These are phyloP conservation scores for Piromyces sp. DNA, from an alignment of 192 early-diverging fungal species.

Conservation along the genomic window DNA sequence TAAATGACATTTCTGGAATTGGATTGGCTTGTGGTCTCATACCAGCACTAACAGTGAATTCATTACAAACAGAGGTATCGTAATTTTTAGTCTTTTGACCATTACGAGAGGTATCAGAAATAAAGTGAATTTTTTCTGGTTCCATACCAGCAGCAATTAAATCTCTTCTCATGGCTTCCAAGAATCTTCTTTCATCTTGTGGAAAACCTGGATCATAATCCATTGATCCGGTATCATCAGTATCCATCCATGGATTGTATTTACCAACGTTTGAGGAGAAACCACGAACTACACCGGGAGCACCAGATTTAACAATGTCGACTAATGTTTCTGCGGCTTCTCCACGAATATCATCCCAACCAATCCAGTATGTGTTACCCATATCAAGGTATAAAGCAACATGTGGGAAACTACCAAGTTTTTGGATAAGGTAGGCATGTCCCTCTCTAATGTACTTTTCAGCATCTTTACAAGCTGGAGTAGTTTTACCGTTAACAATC, in stretches of 20 bases:
- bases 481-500: conserved; percentile 12
- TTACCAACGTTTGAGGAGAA: conserved; percentile 24
- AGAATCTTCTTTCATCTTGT: conserved; percentile 12
- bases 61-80: conserved; percentile 11
- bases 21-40: too few species aligned
- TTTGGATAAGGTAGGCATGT: conserved; percentile 19
- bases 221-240: too few species aligned
- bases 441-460: conserved; percentile 12
- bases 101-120: conserved; percentile 10
- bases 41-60: conserved; percentile 15
- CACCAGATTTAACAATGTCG: conserved; percentile 6
- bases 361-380: conserved; percentile 24
- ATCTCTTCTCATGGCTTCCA: background rate
- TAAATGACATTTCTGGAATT: conserved; percentile 2
- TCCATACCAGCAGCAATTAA: conserved; percentile 2
- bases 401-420: conserved; percentile 13
- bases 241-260: conserved; percentile 22
- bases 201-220: conserved; percentile 10
- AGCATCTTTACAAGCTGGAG: conserved; percentile 10
- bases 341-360: conserved; percentile 10
- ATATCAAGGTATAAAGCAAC: conserved; percentile 14
- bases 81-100: conserved; percentile 8
- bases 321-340: conserved; percentile 7
- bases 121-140: conserved; percentile 13
- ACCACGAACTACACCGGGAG: conserved; percentile 4